A percentile compares a stretch with the other conserved stretches of the same genome.
Conservation (phyloP, 108 stramenopile genomes). For the Nannochloropsis oceanica region DNA sequence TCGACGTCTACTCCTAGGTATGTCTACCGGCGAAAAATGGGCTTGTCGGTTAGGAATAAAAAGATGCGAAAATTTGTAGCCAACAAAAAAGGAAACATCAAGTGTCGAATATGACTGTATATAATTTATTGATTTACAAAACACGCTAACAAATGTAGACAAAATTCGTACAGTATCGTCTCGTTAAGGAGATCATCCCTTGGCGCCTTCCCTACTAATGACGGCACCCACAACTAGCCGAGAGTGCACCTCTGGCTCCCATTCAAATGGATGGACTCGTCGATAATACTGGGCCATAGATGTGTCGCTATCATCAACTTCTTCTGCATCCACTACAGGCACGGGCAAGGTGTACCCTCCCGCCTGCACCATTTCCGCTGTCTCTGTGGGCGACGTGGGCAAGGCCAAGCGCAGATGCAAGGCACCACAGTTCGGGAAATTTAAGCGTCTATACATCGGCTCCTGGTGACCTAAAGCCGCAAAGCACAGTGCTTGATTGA, state of each 20-base stretch:
- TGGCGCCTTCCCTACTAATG: too few species aligned
- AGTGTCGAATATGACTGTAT: too few species aligned
- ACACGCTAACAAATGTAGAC: too few species aligned
- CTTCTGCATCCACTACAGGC: background rate
- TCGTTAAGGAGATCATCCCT: too few species aligned
- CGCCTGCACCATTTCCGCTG: background rate
- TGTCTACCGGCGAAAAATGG: too few species aligned
- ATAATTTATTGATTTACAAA: too few species aligned
- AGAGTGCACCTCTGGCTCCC: background rate
- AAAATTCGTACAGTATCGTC: too few species aligned
- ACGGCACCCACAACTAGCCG: background rate
- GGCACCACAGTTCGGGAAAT: background rate
- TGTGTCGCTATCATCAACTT: too few species aligned
- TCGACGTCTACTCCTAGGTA: too few species aligned
- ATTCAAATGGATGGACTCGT: background rate
- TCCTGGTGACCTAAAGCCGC: background rate
- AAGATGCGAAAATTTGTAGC: too few species aligned
- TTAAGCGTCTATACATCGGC: background rate
- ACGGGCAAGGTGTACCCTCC: background rate
- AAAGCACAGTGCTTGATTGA: background rate
- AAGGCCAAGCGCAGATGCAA: background rate
- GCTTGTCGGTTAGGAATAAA: too few species aligned
- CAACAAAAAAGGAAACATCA: too few species aligned
- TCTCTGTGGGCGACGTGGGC: background rate
- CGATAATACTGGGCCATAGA: background rate